Conservation (phyloP, 352 stramenopile genomes). For the Aphanomyces cochlioides region DNA sequence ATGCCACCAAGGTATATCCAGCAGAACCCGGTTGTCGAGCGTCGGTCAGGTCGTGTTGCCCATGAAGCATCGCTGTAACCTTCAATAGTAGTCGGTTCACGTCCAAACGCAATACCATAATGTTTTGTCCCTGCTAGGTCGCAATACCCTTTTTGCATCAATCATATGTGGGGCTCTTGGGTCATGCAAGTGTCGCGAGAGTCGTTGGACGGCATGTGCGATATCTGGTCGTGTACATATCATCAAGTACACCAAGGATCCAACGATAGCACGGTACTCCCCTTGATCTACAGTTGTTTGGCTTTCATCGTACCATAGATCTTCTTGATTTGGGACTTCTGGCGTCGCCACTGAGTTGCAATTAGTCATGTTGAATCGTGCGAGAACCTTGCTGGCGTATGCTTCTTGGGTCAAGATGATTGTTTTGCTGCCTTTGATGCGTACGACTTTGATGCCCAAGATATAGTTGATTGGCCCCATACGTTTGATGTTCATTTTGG, state of each 20-base stretch:
- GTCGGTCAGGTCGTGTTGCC: no score
- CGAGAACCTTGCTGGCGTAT: conserved; percentile 24
- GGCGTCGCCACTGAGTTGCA: conserved; percentile 5
- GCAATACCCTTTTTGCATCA: no score
- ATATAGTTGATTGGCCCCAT: conserved; percentile 31
- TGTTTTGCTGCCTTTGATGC: neutral
- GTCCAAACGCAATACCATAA: no score
- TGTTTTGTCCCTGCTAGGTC: no score
- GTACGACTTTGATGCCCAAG: conserved; percentile 24
- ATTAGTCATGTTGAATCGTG: conserved; percentile 22
- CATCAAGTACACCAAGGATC: conserved; percentile 31
- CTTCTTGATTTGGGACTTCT: conserved; percentile 23
- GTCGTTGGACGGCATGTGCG: no score
- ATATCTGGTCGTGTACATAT: conserved; percentile 33
- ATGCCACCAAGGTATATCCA: no score
- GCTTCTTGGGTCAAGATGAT: conserved; percentile 4
- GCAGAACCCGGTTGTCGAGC: no score
- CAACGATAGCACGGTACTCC: conserved; percentile 25
- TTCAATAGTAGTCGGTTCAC: no score
- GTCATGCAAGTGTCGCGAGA: no score
- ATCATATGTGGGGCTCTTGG: no score
- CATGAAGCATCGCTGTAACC: no score
- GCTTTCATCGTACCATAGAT: neutral
- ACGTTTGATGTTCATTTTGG: neutral
- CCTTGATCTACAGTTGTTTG: neutral